Base-by-base conservation (phyloP, 2,329 filamentous ascomycete species). In the Colletotrichum eleusines region DNA sequence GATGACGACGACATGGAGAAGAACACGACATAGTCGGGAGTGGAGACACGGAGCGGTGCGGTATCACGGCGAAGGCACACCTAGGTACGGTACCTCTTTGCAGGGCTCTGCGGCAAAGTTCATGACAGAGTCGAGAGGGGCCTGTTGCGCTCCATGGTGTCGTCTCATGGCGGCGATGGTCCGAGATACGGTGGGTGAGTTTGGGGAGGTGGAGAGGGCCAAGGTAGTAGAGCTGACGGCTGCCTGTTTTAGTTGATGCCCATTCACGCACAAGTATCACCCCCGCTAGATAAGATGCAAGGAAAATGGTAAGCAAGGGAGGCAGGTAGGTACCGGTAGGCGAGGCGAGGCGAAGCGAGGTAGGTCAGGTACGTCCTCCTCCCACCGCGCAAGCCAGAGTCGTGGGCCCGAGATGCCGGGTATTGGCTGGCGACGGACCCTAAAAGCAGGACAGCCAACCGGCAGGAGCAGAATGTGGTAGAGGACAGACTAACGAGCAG, bases 241-340 rank as follows among this genome's bases (percentile, higher is more conserved):
- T 67, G 63, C 63, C 68, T 71, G 57, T 60, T 38, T 38, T 54
- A 54, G 66, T 61, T 35, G 50, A 67, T 53, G n/a, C 14, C 33
- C 53, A n/a, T 18, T 50, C 28, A 38, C 28, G 6, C n/a, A 23
- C 33, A 14, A 16, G 40, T 18, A 38, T 20, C 48, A 31, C 11
- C n/a, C 31, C 64, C 23, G 55, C 38, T 33, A 14, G 42, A 31
- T n/a, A 59, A 31, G 38, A 9, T 44, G 16, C n/a, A n/a, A n/a
- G n/a, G 42, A 1, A 59, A 35, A 59, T 20, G 38, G 23, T 26
- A 44, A 26, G 44, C 44, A 46, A 23, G 44, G 44, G 7, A 46
- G 42, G 42, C 9, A 44, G 42, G 18, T 44, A 18, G 33, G 35
- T 28, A 18, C 9, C 20, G 42, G 18, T 44, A 33, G 40, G 55